phyloP scores from a whole-genome alignment of 2,329 filamentous ascomycete genomes.

The Colletotrichum chlorophyti region DNA sequence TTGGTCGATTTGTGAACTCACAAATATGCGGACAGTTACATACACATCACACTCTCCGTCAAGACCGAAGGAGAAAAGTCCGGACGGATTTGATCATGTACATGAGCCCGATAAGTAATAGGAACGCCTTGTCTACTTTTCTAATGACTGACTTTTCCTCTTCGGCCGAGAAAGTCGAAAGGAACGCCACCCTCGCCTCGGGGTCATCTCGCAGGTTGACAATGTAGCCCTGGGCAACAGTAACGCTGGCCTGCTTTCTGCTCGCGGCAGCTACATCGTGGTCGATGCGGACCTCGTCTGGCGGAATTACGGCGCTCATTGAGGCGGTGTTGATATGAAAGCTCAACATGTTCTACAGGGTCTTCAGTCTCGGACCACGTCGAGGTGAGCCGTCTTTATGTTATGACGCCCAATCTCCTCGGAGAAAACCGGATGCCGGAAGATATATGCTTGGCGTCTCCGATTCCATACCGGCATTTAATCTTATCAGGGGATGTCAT shows the following conservation, averaged over 20 bases:
- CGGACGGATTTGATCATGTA: slow-evolving; percentile 52
- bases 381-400: neutral
- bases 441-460: neutral
- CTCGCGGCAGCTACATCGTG: slow-evolving; percentile 2
- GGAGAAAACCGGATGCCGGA: slow-evolving; percentile 4
- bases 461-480: neutral
- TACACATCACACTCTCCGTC: no score
- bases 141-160: slow-evolving; percentile 46
- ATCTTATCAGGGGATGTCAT: slow-evolving; percentile 8
- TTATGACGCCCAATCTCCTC: no score
- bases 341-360: no score
- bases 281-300: neutral
- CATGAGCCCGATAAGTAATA: slow-evolving; percentile 46
- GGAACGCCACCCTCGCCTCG: slow-evolving; percentile 36
- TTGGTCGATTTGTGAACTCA: slow-evolving; percentile 39
- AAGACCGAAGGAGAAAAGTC: no score
- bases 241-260: slow-evolving; percentile 6
- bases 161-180: slow-evolving; percentile 44
- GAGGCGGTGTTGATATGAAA: no score
- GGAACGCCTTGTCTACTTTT: slow-evolving; percentile 46
- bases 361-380: no score
- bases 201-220: slow-evolving; percentile 28
- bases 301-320: neutral
- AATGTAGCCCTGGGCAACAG: neutral
- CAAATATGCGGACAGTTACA: neutral